Evolutionary conservation across 352 stramenopile genomes (phyloP), one percentile per base, ranked within the genome.

Genomic region (Blastocystis sp.): DNA sequence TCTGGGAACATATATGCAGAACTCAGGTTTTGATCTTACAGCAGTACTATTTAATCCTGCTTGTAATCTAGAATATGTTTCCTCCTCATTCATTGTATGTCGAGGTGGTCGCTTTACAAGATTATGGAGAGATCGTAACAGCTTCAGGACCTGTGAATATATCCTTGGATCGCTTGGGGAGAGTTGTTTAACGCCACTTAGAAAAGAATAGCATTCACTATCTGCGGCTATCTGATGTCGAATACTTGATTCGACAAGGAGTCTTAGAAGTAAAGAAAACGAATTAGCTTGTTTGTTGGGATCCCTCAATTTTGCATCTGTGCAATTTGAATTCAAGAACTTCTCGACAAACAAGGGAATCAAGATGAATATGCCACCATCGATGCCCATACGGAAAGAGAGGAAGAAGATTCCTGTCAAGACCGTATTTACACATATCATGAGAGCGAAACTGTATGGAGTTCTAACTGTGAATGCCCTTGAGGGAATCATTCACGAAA

Each of bases 401-500:
- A 86, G 43, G 75, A 86, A 86, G 52, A 86, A 75, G 61, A 37
- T 77, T 73, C 43, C 75, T n/a, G 16, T 86, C 19, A 86, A 75
- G 61, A 69, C 75, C 42, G 75, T 86, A 32, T 86, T 39, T 27
- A 29, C 37, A n/a, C 75, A 86, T 46, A 39, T 86, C 9, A 86
- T 86, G 16, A 35, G 49, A 37, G 57, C 75, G 21, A 86, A 86
- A 46, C 37, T 86, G 57, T 86, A 46, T 69, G 75, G 75, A 24
- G 75, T 86, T 32, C 75, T 86, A 32, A 86, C 75, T 3, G 61
- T 86, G 46, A 86, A 86, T 86, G 57, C 75, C 32, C 57, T 86
- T n/a, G 75, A 86, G 27, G 75, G 75, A 58, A 75, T 86, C 43
- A 71, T 86, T 21, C 39, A 86, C 46, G 75, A 86, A 58, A 75